Percentiles rank a stretch among this genome's conserved stretches.
Conservation (phyloP, 768 basidiomycete species). For the Kondoa subrosea region DNA sequence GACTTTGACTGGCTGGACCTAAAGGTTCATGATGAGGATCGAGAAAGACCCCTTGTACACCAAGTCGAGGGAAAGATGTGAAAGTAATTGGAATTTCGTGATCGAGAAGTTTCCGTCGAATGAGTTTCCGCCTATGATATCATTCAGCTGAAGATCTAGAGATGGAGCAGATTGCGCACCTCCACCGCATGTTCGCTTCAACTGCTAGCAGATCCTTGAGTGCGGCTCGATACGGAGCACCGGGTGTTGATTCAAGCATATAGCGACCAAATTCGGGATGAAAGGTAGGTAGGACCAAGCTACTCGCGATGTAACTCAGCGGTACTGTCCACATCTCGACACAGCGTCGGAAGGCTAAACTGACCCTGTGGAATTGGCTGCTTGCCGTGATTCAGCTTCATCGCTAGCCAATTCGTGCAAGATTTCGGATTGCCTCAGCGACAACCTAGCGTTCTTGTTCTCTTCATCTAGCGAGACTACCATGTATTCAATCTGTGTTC, state of each 20-base stretch:
- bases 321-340: background rate
- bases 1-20: conserved; percentile 72
- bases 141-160: background rate
- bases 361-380: conserved; percentile 11
- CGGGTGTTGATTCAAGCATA: conserved; percentile 97
- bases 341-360: background rate
- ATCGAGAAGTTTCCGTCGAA: conserved; percentile 58
- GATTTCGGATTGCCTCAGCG: conserved; percentile 89
- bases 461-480: conserved; percentile 68
- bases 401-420: conserved; percentile 45
- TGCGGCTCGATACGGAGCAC: conserved; percentile 77
- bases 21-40: conserved; percentile 70
- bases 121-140: conserved; percentile 54
- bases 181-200: conserved; percentile 84
- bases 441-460: conserved; percentile 63
- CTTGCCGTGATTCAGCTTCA: conserved; percentile 38
- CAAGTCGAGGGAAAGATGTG: conserved; percentile 87
- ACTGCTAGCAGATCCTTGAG: conserved; percentile 73
- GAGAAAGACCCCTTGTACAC: conserved; percentile 73
- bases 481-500: conserved; percentile 78
- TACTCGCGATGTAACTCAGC: no score
- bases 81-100: conserved; percentile 83
- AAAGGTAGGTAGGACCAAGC: conserved; percentile 66
- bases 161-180: conserved; percentile 38
- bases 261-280: conserved; percentile 97